Evolutionary conservation across 495 filamentous ascomycete genomes (phyloP), one percentile per base, ranked within the genome.

Genomic region (Pyrenopolyporus hunteri): DNA sequence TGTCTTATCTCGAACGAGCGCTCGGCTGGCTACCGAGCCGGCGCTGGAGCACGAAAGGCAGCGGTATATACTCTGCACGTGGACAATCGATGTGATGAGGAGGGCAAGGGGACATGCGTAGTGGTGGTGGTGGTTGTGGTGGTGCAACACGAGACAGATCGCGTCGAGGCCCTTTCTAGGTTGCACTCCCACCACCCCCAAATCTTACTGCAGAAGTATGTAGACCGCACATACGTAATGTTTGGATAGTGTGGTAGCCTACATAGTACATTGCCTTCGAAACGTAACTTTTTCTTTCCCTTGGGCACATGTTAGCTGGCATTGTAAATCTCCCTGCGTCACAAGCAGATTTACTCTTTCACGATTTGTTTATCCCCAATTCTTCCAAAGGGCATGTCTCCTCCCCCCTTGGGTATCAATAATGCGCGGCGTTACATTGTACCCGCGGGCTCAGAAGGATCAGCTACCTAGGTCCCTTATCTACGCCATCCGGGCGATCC

Each of bases 181-280:
- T 50, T 57, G 46, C 25, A 31, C 39, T 9, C 4, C 10, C 25
- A 32, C n/a, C n/a, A n/a, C n/a, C n/a, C n/a, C n/a, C n/a, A n/a
- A n/a, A n/a, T 63, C 52, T 63, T 45, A 63, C 59, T 44, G 44
- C 37, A 56, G 50, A 62, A 29, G 9, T 25, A 13, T 25, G 28
- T 49, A 23, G 14, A 50, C 9, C 2, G 33, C 22, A 20, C 44
- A 50, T 37, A 45, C 59, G 59, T 43, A 56, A 62, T 62, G 19
- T 9, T 16, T 23, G 19, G 32, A 14, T 31, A 33, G 35, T n/a
- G 11, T 45, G 57, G 26, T 33, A 17, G 33, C 32, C 42, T 56
- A 40, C 37, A 33, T 40, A 4, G 6, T 40, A 11, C 19, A 11
- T 40, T 40, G 16, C 37, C 22, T 40, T 19, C 22, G 0, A 40